A percentile compares a stretch with the other conserved stretches of the same genome.
phyloP scores from a whole-genome alignment of 768 basidiomycete species.

The Termitomyces sp. region DNA sequence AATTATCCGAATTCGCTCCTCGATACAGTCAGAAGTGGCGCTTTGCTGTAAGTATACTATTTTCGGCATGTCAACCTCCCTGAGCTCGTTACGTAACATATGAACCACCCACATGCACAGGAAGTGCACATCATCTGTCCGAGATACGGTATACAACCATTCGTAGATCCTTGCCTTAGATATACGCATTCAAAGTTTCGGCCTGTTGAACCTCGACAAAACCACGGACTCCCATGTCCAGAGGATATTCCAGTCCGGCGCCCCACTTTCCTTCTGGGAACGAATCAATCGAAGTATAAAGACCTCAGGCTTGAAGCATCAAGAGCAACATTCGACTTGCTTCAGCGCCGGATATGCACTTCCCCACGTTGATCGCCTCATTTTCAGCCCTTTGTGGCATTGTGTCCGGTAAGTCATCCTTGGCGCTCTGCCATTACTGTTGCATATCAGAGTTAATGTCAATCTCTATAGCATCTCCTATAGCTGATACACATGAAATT shows the following conservation, averaged over 20 bases:
- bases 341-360: background rate
- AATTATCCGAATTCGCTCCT: background rate
- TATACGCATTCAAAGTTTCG: background rate
- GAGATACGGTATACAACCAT: background rate
- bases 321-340: background rate
- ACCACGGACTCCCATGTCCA: background rate
- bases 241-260: background rate
- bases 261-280: background rate
- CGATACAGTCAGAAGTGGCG: background rate
- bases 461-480: background rate
- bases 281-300: background rate
- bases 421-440: no score
- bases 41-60: background rate
- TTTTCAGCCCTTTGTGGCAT: background rate
- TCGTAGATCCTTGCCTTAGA: background rate
- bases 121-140: background rate
- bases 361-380: background rate
- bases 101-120: background rate
- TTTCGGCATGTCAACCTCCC: background rate
- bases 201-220: background rate
- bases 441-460: background rate
- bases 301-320: background rate
- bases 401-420: background rate
- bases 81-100: background rate
- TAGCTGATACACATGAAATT: constrained; percentile 1